Evolutionary conservation across 2,329 filamentous ascomycete genomes (phyloP), one percentile per base, ranked within the genome.

Genomic region (Cordyceps pruinosa): DNA sequence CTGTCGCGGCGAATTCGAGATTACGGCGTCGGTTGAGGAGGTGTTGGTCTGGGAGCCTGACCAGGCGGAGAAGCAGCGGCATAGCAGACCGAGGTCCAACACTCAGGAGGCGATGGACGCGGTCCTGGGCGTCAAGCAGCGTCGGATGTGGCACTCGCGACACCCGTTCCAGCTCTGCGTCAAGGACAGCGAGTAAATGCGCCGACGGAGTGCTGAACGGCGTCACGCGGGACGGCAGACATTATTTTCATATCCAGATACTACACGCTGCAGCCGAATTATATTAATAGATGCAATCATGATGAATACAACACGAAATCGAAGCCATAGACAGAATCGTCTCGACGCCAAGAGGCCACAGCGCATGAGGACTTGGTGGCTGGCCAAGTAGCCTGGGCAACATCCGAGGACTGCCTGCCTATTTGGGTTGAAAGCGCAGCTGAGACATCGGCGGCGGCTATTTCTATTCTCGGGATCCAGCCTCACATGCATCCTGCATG

Each of bases 1-100:
- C 34, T 91, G 88, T 62, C 80, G 85, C 45, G 92, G 92, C 17
- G 84, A 89, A 62, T 96, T 93, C 68, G 91, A 96, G 70, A 78
- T 96, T 23, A 83, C 83, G 25, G 90, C 86, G 5, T 87, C 83
- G 13, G 84, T 96, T 0, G 92, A 97, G 72, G 92, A 97, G 75
- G 83, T 88, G 3, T 78, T 79, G 59, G 66, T 89, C 8, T 79
- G 73, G 73, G 68, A 69, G 21, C 69, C 64, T 32, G 63, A 69
- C 39, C 65, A 68, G 59, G 62, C 63, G 25, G 62, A 64, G 59
- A 67, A 67, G 59, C 60, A 53, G 35, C 53, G 28, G 34, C 58
- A 63, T 39, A 63, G 67, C 10, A 70, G 77, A 59, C 70, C 70
- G 49, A 68, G 79, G 60, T 78, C 78, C 2, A 78, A 82, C 65